phyloP scores from a whole-genome alignment of 2,329 filamentous ascomycete genomes.

The Fusarium irregulare region DNA sequence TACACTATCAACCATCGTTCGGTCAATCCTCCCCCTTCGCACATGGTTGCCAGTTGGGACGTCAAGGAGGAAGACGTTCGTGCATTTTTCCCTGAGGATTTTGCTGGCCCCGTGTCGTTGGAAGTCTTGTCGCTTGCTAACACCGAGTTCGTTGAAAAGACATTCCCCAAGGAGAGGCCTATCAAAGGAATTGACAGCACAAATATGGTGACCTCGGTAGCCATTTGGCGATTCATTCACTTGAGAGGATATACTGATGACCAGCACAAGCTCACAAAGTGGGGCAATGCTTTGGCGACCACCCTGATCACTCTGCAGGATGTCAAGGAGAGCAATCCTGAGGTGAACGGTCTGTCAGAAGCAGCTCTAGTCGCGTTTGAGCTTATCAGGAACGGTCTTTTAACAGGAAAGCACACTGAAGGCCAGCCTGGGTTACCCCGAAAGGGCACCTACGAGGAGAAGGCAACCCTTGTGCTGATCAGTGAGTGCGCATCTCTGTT shows the following conservation, averaged over 20 bases:
- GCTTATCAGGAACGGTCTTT: constrained; percentile 79
- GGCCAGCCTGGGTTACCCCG: constrained; percentile 67
- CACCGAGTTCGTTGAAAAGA: constrained; percentile 74
- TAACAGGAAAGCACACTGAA: constrained; percentile 75
- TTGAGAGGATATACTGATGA: constrained; percentile 86
- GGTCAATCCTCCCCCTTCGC: constrained; percentile 60
- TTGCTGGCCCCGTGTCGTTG: constrained; percentile 59
- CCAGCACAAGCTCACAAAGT: constrained; percentile 81
- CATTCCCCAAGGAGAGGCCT: constrained; percentile 68
- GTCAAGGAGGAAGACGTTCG: constrained; percentile 70
- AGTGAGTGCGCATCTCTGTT: constrained; percentile 87
- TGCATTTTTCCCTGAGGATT: constrained; percentile 58
- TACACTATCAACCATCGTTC: constrained; percentile 73
- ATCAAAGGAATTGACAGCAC: constrained; percentile 71
- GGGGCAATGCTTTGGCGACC: constrained; percentile 82
- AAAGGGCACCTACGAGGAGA: constrained; percentile 75
- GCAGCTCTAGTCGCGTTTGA: constrained; percentile 86
- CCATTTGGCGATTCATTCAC: constrained; percentile 89
- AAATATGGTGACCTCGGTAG: constrained; percentile 77
- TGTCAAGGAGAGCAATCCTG: constrained; percentile 58
- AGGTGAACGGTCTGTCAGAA: constrained; percentile 72
- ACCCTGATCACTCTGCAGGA: constrained; percentile 73
- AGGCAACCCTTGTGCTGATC: constrained; percentile 81
- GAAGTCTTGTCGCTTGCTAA: constrained; percentile 77
- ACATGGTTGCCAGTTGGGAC: constrained; percentile 73